A percentile compares a stretch with the other conserved stretches of the same genome.
phyloP scores from a whole-genome alignment of 2,329 filamentous ascomycete species.

The Penicillium concentricum region DNA sequence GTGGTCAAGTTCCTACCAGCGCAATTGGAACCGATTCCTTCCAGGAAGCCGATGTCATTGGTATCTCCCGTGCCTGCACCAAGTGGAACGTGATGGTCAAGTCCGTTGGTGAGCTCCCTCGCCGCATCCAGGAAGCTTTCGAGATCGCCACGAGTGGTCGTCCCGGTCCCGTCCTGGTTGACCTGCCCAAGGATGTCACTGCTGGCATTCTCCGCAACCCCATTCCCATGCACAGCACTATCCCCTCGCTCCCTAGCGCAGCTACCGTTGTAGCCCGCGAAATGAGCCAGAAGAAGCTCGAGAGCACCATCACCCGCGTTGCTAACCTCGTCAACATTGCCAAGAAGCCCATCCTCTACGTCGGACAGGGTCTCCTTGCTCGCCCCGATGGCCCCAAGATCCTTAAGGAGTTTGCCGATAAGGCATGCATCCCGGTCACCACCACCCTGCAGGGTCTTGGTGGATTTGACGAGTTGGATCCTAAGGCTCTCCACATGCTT shows the following conservation, averaged over 20 bases:
- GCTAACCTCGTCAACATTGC: conserved; percentile 80
- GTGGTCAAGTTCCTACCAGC: conserved; percentile 83
- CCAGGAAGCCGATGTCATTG: conserved; percentile 92
- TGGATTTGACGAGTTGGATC: conserved; percentile 86
- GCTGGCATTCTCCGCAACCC: conserved; percentile 77
- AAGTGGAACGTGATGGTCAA: conserved; percentile 99
- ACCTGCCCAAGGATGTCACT: conserved; percentile 95
- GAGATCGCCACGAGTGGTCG: conserved; percentile 94
- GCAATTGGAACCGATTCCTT: conserved; percentile 95
- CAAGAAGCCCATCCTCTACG: conserved; percentile 94
- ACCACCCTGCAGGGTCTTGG: conserved; percentile 94
- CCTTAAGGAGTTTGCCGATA: conserved; percentile 83
- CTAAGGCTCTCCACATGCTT: conserved; percentile 95
- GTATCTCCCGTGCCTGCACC: conserved; percentile 90
- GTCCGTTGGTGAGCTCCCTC: conserved; percentile 86
- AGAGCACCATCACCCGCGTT: conserved; percentile 71
- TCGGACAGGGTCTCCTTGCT: conserved; percentile 83
- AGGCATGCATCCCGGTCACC: conserved; percentile 87
- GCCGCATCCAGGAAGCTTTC: conserved; percentile 95
- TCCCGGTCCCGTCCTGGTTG: conserved; percentile 90
- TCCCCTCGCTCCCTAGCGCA: conserved; percentile 80
- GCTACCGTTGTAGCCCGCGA: conserved; percentile 80
- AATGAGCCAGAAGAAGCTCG: conserved; percentile 68
- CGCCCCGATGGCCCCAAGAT: conserved; percentile 75
- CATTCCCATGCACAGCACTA: conserved; percentile 72